Percentiles rank a stretch among this genome's conserved stretches.
These are phyloP conservation scores for Seiridium unicorne DNA, from an alignment of 2,329 filamentous ascomycete genomes.

Conservation along the genomic window DNA sequence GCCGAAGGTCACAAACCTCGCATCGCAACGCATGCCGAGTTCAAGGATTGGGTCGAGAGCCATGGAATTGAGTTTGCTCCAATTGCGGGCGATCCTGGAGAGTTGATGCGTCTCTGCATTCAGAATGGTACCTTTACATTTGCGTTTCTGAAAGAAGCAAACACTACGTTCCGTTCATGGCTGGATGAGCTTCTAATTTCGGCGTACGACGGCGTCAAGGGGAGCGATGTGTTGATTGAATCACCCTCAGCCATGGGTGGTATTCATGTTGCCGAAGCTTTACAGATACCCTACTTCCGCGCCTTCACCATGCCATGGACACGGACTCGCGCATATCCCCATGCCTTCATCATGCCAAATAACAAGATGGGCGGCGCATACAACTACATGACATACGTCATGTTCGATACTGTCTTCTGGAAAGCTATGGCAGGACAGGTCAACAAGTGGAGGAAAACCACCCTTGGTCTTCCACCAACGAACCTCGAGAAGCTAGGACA, in stretches of 20 bases:
- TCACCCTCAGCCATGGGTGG: slow-evolving; percentile 96
- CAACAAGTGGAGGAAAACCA: slow-evolving; percentile 86
- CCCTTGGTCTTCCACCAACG: slow-evolving; percentile 76
- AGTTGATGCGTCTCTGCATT: slow-evolving; percentile 94
- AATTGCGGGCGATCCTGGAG: slow-evolving; percentile 86
- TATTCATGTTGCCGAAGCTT: slow-evolving; percentile 93
- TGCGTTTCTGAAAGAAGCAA: slow-evolving; percentile 85
- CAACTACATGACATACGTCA: slow-evolving; percentile 91
- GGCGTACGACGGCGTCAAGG: slow-evolving; percentile 80
- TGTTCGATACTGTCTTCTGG: slow-evolving; percentile 98
- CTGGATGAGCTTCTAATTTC: slow-evolving; percentile 83
- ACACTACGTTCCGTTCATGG: slow-evolving; percentile 88
- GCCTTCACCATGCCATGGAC: slow-evolving; percentile 99
- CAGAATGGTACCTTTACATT: slow-evolving; percentile 97
- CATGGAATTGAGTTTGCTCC: slow-evolving; percentile 91
- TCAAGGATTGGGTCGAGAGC: slow-evolving; percentile 83
- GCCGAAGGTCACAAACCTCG: slow-evolving; percentile 82
- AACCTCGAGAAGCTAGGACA: slow-evolving; percentile 87
- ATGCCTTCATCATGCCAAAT: slow-evolving; percentile 91
- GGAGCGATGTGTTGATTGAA: slow-evolving; percentile 87
- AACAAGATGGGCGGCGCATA: slow-evolving; percentile 94
- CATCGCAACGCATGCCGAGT: slow-evolving; percentile 92
- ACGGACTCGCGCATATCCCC: slow-evolving; percentile 88
- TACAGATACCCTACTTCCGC: slow-evolving; percentile 92
- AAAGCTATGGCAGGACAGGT: slow-evolving; percentile 87